phyloP scores from a whole-genome alignment of 352 stramenopile species.

The Thalassiosira livingstoniorum region DNA sequence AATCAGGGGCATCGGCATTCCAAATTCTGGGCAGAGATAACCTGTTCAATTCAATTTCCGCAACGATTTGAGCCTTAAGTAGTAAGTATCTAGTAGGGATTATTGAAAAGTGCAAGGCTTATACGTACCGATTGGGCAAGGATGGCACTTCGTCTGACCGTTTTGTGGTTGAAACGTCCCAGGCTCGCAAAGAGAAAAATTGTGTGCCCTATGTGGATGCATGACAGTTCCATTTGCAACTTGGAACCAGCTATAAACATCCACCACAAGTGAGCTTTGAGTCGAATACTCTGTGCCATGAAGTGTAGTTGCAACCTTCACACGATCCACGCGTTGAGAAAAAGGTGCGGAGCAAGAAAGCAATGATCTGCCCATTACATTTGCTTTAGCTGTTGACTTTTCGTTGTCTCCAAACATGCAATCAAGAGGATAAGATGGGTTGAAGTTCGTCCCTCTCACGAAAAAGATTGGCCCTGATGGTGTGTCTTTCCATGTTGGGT shows the following conservation, averaged over 20 bases:
- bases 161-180: slow-evolving; percentile 93
- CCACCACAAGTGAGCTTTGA: background rate
- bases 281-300: background rate
- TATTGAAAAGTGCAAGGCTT: too few species aligned
- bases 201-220: slow-evolving; percentile 78
- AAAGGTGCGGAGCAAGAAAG: background rate
- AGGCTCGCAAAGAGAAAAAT: slow-evolving; percentile 94
- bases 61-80: too few species aligned
- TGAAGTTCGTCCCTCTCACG: slow-evolving; percentile 92
- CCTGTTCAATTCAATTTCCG: too few species aligned
- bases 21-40: slow-evolving; percentile 93
- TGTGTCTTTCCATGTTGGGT: slow-evolving; percentile 86
- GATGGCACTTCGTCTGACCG: slow-evolving; percentile 87
- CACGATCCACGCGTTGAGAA: background rate
- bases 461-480: slow-evolving; percentile 90
- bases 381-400: background rate
- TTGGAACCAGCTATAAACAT: slow-evolving; percentile 5
- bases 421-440: slow-evolving; percentile 89
- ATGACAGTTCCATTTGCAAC: slow-evolving; percentile 88
- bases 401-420: slow-evolving; percentile 89
- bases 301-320: background rate
- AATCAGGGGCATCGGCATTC: slow-evolving; percentile 89
- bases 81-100: too few species aligned
- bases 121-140: slow-evolving; percentile 93
- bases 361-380: background rate